Conservation (phyloP, 1,139 yeast species). For the Yarrowia galli region DNA sequence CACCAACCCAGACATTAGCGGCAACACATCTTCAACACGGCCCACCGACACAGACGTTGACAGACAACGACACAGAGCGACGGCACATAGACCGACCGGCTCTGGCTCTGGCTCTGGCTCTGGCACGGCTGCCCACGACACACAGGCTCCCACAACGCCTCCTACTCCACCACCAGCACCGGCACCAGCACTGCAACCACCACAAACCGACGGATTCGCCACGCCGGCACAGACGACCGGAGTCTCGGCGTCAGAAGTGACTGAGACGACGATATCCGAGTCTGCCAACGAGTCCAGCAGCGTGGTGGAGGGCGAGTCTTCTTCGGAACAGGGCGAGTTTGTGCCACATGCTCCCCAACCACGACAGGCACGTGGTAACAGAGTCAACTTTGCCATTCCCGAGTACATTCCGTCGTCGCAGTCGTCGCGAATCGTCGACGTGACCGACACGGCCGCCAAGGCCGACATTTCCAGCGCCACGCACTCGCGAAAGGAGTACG, state of each 20-base stretch:
- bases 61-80: no score
- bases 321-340: background rate
- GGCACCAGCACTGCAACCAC: background rate
- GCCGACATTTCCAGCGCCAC: slow-evolving; percentile 7
- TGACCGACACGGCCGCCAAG: slow-evolving; percentile 20
- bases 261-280: background rate
- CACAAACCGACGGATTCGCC: background rate
- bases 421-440: slow-evolving; percentile 14
- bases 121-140: no score
- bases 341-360: background rate
- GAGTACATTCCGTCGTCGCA: background rate
- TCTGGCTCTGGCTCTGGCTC: no score
- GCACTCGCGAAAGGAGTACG: slow-evolving; percentile 2
- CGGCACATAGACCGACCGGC: no score
- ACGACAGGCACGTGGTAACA: background rate
- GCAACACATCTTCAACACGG: no score
- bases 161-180: background rate
- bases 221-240: background rate
- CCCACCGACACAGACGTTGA: background rate
- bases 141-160: no score
- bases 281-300: background rate
- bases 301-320: background rate
- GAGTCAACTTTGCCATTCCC: slow-evolving; percentile 14
- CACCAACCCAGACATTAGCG: no score
- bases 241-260: background rate